Evolutionary conservation across 805 yeast species (phyloP).

Genomic region (Pichia cabralensis): DNA sequence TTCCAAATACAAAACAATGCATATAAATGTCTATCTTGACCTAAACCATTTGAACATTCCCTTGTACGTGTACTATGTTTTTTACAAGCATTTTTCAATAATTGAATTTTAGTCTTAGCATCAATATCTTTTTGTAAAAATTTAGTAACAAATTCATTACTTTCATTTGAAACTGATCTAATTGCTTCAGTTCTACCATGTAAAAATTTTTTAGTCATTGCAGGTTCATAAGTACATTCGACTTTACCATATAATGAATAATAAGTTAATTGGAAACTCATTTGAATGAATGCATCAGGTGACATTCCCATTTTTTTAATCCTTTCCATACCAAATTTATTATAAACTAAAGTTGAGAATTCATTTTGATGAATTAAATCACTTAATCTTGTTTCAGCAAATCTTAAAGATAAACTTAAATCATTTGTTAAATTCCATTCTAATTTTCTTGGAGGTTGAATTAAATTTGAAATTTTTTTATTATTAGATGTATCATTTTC

Average conservation of each 20-base stretch:
- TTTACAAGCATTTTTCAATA: conserved; percentile 58
- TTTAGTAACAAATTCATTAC: conserved; percentile 73
- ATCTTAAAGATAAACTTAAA: conserved; percentile 66
- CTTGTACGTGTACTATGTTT: conserved; percentile 61
- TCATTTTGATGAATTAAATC: conserved; percentile 87
- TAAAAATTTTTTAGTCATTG: conserved; percentile 81
- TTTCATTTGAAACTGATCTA: conserved; percentile 72
- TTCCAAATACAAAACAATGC: conserved; percentile 87
- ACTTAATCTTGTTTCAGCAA: conserved; percentile 82
- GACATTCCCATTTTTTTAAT: conserved; percentile 81
- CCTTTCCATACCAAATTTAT: conserved; percentile 59
- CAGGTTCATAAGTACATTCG: conserved; percentile 92
- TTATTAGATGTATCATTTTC: conserved; percentile 35
- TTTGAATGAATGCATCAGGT: conserved; percentile 91
- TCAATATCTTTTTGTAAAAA: conserved; percentile 61
- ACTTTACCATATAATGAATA: conserved; percentile 88
- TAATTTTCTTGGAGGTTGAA: conserved; percentile 72
- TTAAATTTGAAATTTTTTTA: conserved; percentile 30
- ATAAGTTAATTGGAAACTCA: conserved; percentile 89
- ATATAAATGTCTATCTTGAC: conserved; percentile 88
- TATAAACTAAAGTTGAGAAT: conserved; percentile 70
- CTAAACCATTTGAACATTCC: conserved; percentile 64
- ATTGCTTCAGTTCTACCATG: conserved; percentile 94
- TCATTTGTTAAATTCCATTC: conserved; percentile 84
- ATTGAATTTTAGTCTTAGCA: conserved; percentile 47